A percentile compares a stretch with the other conserved stretches of the same genome.
phyloP scores from a whole-genome alignment of 495 filamentous ascomycete species.

The Evernia prunastri region DNA sequence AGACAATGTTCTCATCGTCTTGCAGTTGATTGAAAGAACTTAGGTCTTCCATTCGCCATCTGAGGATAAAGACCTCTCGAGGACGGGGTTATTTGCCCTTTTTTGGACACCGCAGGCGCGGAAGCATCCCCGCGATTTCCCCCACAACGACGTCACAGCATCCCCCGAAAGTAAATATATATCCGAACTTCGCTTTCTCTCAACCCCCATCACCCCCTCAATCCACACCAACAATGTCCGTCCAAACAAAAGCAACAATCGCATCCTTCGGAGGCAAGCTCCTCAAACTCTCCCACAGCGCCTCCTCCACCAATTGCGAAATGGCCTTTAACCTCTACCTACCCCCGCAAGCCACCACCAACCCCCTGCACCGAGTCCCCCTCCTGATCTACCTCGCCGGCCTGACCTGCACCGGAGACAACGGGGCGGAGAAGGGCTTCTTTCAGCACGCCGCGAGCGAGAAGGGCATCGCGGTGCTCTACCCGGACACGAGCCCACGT shows the following conservation, averaged over 20 bases:
- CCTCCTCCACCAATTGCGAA: conserved; percentile 56
- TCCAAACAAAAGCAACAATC: conserved; percentile 84
- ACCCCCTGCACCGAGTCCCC: conserved; percentile 55
- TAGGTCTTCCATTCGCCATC: too few species aligned
- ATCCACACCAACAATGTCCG: conserved; percentile 49
- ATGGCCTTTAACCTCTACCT: conserved; percentile 66
- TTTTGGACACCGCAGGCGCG: not conserved
- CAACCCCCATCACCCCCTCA: not conserved
- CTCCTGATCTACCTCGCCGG: conserved; percentile 93
- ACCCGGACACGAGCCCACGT: conserved; percentile 92
- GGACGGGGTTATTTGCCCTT: not conserved
- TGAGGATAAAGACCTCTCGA: too few species aligned
- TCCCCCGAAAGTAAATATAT: conserved; percentile 2
- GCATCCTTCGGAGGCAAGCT: conserved; percentile 92
- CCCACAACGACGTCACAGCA: conserved; percentile 8
- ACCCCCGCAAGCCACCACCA: conserved; percentile 48
- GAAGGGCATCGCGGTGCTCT: conserved; percentile 79
- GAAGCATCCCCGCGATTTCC: conserved; percentile 11
- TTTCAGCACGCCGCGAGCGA: conserved; percentile 75
- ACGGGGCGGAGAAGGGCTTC: conserved; percentile 94
- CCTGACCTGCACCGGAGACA: conserved; percentile 90
- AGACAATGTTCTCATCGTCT: too few species aligned
- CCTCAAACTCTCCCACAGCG: conserved; percentile 81
- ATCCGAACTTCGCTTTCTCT: not conserved
- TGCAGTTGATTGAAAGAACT: too few species aligned